Conservation (phyloP, 768 basidiomycete genomes). For the Cystobasidium onofrii region DNA sequence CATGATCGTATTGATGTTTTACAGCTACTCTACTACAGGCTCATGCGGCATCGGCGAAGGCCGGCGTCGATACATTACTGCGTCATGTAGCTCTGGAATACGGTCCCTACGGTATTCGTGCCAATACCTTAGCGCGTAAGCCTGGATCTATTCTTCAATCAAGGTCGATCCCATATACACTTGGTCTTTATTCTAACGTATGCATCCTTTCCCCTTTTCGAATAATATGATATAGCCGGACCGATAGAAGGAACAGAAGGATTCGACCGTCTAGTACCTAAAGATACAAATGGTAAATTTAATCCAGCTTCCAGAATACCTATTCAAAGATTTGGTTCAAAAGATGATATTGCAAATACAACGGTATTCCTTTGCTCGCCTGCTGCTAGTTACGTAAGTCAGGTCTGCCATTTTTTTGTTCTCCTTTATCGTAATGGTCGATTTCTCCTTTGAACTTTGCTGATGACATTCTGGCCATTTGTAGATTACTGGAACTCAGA, state of each 20-base stretch:
- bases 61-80: slow-evolving; percentile 81
- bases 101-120: slow-evolving; percentile 86
- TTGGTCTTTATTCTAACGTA: no score
- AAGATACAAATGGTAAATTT: slow-evolving; percentile 38
- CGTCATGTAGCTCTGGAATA: slow-evolving; percentile 83
- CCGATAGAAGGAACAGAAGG: slow-evolving; percentile 71
- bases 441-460: no score
- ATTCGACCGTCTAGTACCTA: slow-evolving; percentile 46
- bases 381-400: slow-evolving; percentile 48
- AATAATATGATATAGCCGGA: no score
- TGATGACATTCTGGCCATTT: no score
- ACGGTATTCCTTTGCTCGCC: slow-evolving; percentile 49
- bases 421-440: neutral
- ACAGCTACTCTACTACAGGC: slow-evolving; percentile 74
- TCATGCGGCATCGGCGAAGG: slow-evolving; percentile 91
- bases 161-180: no score
- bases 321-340: slow-evolving; percentile 40
- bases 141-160: slow-evolving; percentile 17
- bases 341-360: slow-evolving; percentile 48
- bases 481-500: slow-evolving; percentile 30
- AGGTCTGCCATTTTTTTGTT: slow-evolving; percentile 29
- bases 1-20: neutral
- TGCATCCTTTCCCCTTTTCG: no score
- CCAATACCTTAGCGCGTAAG: slow-evolving; percentile 51
- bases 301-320: slow-evolving; percentile 40